These are phyloP conservation scores for Clarireedia homoeocarpa DNA, from an alignment of 2,329 filamentous ascomycete species.

Conservation along the genomic window DNA sequence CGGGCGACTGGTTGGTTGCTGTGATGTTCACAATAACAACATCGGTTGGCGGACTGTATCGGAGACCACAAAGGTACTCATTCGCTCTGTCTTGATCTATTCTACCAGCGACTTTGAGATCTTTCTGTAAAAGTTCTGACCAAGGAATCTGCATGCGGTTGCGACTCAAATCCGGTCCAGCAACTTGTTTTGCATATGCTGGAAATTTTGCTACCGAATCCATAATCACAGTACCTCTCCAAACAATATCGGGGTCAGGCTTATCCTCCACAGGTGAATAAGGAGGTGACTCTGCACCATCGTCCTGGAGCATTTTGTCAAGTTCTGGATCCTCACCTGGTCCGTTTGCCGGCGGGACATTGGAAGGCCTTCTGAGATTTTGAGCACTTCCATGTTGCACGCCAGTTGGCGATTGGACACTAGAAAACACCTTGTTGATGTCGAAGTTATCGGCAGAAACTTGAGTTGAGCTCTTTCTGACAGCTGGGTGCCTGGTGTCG, in stretches of 20 bases:
- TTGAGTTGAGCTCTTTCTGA: conserved; percentile 21
- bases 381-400: conserved; percentile 34
- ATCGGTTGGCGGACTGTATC: conserved; percentile 75
- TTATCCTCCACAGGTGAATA: conserved; percentile 74
- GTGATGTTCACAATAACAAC: conserved; percentile 71
- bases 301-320: conserved; percentile 77
- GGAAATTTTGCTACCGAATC: conserved; percentile 66
- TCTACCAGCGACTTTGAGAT: conserved; percentile 65
- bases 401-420: conserved; percentile 65
- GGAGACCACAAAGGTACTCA: conserved; percentile 82
- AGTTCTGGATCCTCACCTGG: conserved; percentile 79
- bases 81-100: conserved; percentile 78
- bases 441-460: conserved; percentile 50
- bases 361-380: conserved; percentile 35
- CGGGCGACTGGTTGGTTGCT: conserved; percentile 48
- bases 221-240: conserved; percentile 73
- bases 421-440: conserved; percentile 78
- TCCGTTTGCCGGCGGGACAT: conserved; percentile 36
- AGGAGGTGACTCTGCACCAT: conserved; percentile 63
- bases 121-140: conserved; percentile 65
- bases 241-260: conserved; percentile 64
- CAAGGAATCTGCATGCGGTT: conserved; percentile 48
- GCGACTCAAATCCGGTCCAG: conserved; percentile 68
- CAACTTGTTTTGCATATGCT: conserved; percentile 74
- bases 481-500: conserved; percentile 21